Conservation (phyloP, 2,329 filamentous ascomycete species). For the Penicillium griseofulvum region DNA sequence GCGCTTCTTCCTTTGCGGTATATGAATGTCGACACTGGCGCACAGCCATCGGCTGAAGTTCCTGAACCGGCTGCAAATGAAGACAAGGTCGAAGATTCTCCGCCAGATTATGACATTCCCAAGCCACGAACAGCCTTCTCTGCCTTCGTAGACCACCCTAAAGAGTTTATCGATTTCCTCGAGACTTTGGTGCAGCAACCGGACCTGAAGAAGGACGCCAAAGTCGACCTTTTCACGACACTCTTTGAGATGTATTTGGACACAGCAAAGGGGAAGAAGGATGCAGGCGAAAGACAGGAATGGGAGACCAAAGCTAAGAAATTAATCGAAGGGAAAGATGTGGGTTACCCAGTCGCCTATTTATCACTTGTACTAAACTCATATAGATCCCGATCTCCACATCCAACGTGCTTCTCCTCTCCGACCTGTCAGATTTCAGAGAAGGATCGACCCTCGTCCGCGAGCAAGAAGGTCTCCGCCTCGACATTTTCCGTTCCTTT, state of each 20-base stretch:
- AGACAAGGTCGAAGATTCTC: constrained; percentile 36
- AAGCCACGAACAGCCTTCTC: constrained; percentile 89
- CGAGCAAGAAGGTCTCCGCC: constrained; percentile 85
- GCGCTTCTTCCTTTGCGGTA: constrained; percentile 82
- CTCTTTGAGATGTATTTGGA: constrained; percentile 98
- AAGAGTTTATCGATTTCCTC: constrained; percentile 88
- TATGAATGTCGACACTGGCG: constrained; percentile 63
- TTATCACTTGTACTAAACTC: constrained; percentile 10
- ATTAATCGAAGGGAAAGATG: constrained; percentile 75
- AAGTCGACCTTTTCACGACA: constrained; percentile 85
- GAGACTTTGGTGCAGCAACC: constrained; percentile 79
- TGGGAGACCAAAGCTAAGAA: constrained; percentile 92
- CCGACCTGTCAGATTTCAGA: constrained; percentile 83
- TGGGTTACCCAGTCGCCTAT: constrained; percentile 31
- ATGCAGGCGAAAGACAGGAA: constrained; percentile 62
- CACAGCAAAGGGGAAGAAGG: constrained; percentile 74
- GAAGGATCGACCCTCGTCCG: constrained; percentile 90
- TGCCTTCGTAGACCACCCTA: constrained; percentile 89
- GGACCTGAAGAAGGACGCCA: constrained; percentile 69
- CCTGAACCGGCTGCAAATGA: constrained; percentile 29
- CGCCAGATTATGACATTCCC: constrained; percentile 69
- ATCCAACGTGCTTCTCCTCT: constrained; percentile 88
- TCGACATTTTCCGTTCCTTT: constrained; percentile 96
- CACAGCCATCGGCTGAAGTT: constrained; percentile 31
- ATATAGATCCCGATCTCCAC: constrained; percentile 74